Evolutionary conservation across 805 yeast genomes (phyloP).

Genomic region (Cyberlindnera suaveolens): DNA sequence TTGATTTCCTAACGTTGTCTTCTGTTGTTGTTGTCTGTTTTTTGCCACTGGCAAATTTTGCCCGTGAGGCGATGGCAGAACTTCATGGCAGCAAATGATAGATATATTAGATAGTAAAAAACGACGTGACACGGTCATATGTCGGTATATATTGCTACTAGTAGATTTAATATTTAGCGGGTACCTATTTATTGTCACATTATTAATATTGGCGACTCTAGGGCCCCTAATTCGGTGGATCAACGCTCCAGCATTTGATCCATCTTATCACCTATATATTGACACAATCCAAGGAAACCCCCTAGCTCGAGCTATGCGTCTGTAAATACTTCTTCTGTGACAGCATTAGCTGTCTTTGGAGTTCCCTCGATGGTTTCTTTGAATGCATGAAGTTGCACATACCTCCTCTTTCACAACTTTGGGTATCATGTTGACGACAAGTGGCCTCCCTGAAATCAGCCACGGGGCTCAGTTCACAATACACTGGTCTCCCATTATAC

Average conservation of each 20-base stretch:
- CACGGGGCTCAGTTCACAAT: slow-evolving; percentile 75
- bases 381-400: slow-evolving; percentile 86
- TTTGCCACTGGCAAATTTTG: not conserved
- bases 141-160: not conserved
- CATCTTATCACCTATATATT: not conserved
- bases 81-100: not conserved
- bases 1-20: not conserved
- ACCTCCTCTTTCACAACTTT: slow-evolving; percentile 70
- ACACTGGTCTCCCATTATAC: slow-evolving; percentile 75
- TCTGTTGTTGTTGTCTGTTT: not conserved
- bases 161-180: not conserved
- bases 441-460: slow-evolving; percentile 60
- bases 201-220: not conserved
- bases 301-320: not conserved
- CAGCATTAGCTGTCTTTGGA: slow-evolving; percentile 36
- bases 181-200: not conserved
- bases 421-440: slow-evolving; percentile 64
- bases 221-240: not conserved
- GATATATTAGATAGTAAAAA: too few species aligned
- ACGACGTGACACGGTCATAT: too few species aligned
- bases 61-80: slow-evolving; percentile 3
- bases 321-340: slow-evolving; percentile 30
- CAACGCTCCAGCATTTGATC: not conserved
- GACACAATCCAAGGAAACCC: not conserved
- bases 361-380: slow-evolving; percentile 42